These are phyloP conservation scores for Fomitopsis palustris DNA, from an alignment of 1,284 basidiomycete species.

Conservation along the genomic window DNA sequence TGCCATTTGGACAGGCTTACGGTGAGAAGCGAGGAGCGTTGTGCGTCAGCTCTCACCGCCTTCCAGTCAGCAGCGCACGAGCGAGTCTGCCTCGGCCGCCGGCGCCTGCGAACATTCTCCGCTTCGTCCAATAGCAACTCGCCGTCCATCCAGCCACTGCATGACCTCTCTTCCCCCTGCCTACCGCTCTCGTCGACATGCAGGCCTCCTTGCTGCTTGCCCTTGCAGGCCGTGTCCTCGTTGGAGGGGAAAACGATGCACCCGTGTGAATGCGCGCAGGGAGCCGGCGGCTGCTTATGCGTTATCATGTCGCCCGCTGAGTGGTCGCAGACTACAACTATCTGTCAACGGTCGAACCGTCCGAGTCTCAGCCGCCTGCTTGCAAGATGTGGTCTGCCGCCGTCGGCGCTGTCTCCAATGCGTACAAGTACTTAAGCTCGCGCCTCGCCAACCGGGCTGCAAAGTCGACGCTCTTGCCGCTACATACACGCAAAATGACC, in stretches of 20 bases:
- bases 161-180: not conserved
- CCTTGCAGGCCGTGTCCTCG: not conserved
- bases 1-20: no score
- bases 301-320: not conserved
- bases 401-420: not conserved
- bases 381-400: not conserved
- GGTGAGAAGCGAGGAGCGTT: no score
- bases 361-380: not conserved
- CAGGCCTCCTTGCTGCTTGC: not conserved
- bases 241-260: not conserved
- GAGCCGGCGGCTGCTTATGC: not conserved
- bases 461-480: not conserved
- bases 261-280: not conserved
- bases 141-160: not conserved
- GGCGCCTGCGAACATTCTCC: not conserved
- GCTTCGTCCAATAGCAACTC: not conserved
- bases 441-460: not conserved
- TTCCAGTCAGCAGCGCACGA: constrained; percentile 2
- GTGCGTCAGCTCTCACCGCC: not conserved
- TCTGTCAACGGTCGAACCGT: not conserved
- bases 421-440: not conserved
- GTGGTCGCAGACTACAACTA: not conserved
- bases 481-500: not conserved
- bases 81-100: not conserved
- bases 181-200: not conserved